Evolutionary conservation across 768 basidiomycete genomes (phyloP), one percentile per base, ranked within the genome.

Genomic region (Russula emetica): DNA sequence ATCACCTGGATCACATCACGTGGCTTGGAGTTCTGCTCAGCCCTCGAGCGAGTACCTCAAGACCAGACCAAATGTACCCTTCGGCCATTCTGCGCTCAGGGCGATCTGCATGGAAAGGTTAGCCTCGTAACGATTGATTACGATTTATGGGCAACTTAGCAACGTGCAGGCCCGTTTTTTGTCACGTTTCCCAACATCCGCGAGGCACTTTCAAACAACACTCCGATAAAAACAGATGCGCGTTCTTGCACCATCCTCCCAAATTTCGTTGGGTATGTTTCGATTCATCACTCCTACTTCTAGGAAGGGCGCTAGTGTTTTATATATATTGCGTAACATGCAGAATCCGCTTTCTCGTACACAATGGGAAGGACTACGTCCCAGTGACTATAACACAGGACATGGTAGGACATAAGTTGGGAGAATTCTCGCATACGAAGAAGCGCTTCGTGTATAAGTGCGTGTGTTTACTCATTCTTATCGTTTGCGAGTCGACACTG

Each of bases 341-440:
- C 71, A 95, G 94, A 3, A 78, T 95, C 40, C 84, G 86, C 44
- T 98, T 99, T 74, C 77, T 90, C 74, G 92, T 99, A 2, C 94
- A 99, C 76, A 98, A 98, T 69, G 96, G 96, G 40, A 92, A 87
- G 76, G 85, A 92, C 70, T 96, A 93, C 74, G 62, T 87, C 5
- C 94, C 94, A 0, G 88, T 99, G 45, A 76, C 81, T 50, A 81
- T 99, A 67, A 94, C 91, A 4, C 92, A 95, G 73, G 96, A 98
- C 74, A 98, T 98, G 96, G 93, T 99, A 1, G 96, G 96, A 0
- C 95, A 99, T 74, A 99, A 99, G 74, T 76, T 98, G 58, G 96
- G 96, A 58, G 94, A 98, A 79, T 98, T 98, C 74, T 78, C 93
- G 45, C 84, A 87, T 69, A 98, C 95, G 40, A 87, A 88, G 78